Conservation (phyloP, 2,329 filamentous ascomycete species). For the Fusarium sp. region DNA sequence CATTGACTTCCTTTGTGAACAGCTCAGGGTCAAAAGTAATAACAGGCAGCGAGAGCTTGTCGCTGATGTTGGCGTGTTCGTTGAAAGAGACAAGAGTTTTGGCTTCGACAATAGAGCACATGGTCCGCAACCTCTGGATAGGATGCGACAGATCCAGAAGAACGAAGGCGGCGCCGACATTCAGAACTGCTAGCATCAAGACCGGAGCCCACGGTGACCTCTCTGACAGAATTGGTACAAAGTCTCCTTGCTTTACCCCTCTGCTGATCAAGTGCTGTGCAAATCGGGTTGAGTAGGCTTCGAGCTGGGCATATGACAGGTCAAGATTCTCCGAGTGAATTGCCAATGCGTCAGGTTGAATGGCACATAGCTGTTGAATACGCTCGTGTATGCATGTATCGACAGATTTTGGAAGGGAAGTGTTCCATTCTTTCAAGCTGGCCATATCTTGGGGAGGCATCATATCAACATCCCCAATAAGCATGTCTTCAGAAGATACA, state of each 20-base stretch:
- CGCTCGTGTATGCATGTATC: not conserved
- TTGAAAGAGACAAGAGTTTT: not conserved
- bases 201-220: conserved; percentile 12
- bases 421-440: conserved; percentile 1
- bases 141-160: conserved; percentile 4
- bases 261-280: not conserved
- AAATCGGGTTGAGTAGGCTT: not conserved
- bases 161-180: conserved; percentile 1
- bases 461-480: not conserved
- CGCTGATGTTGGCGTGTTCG: not conserved
- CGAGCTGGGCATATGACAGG: not conserved
- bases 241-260: not conserved
- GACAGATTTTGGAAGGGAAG: not conserved
- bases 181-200: conserved; percentile 4
- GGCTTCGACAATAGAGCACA: conserved; percentile 7
- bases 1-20: rapidly evolving
- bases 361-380: not conserved
- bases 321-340: conserved; percentile 1
- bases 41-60: not conserved
- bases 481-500: not conserved
- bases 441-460: not conserved
- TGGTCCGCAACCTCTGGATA: not conserved
- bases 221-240: not conserved
- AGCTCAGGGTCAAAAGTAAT: not conserved
- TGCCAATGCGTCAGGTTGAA: not conserved